Evolutionary conservation across 345 rosid species (phyloP).

Genomic region (Melaleuca quinquenervia): DNA sequence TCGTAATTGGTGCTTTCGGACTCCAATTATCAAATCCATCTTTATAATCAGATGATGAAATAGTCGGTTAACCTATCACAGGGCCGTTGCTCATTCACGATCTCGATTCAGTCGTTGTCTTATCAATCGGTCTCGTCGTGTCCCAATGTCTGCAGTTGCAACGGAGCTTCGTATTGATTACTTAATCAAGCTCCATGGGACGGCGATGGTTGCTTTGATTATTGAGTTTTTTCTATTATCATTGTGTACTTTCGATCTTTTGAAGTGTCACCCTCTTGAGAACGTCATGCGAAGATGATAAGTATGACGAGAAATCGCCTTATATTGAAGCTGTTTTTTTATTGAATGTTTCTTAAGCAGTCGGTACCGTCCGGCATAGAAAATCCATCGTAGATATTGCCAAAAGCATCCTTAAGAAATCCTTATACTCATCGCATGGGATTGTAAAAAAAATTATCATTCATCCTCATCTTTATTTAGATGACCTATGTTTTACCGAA

Average conservation of each 20-base stretch:
- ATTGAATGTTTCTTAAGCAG: neutral
- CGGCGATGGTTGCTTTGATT: neutral
- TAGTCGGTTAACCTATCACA: slow-evolving; percentile 20
- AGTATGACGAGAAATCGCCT: neutral
- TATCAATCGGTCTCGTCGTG: neutral
- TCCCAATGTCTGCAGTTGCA: neutral
- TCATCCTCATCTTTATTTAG: neutral
- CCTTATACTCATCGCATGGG: neutral
- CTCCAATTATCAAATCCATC: neutral
- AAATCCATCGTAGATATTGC: neutral
- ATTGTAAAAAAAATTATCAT: neutral
- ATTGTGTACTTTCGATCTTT: neutral
- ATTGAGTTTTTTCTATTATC: neutral
- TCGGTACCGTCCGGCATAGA: neutral
- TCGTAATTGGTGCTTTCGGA: neutral
- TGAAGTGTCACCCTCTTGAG: neutral
- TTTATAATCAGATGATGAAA: slow-evolving; percentile 13
- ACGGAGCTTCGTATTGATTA: neutral
- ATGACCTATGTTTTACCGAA: neutral
- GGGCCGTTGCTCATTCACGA: neutral
- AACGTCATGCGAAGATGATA: neutral
- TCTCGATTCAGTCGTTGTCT: neutral
- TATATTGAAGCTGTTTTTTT: neutral
- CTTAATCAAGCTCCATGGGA: neutral
- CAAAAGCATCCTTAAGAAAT: neutral